Percentiles rank a stretch among this genome's conserved stretches.
These are phyloP conservation scores for Vaccinium myrtillus DNA, from an alignment of 148 eudicot species.

Conservation along the genomic window DNA sequence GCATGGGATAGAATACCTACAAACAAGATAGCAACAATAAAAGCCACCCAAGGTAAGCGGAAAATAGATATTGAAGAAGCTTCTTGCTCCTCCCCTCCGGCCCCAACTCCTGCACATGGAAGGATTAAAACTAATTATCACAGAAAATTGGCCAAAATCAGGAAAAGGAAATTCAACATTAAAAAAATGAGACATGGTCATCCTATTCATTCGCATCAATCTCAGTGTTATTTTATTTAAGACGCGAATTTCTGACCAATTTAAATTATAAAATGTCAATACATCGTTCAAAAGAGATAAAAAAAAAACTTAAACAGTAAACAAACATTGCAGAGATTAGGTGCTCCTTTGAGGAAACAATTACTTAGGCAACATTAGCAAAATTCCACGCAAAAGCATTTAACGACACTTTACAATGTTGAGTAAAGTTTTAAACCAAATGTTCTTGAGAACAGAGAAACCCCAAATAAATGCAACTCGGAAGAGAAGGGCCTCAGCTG, in stretches of 20 bases:
- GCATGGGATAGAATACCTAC: constrained; percentile 96
- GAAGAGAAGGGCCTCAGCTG: neutral
- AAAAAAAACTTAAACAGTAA: neutral
- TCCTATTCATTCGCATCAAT: neutral
- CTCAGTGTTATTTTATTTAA: neutral
- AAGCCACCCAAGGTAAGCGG: constrained; percentile 85
- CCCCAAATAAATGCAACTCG: too few species aligned
- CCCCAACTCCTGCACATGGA: constrained; percentile 83
- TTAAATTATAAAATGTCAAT: neutral
- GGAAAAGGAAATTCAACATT: neutral
- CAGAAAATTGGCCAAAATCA: neutral
- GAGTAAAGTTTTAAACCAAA: neutral
- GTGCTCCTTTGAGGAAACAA: neutral
- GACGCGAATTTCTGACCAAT: neutral
- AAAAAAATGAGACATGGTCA: neutral
- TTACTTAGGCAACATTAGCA: neutral
- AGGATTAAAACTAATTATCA: neutral
- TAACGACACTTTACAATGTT: neutral
- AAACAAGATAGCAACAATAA: constrained; percentile 84
- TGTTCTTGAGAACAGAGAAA: neutral
- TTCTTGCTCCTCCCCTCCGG: constrained; percentile 98
- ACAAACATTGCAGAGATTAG: neutral
- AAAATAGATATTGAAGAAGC: constrained; percentile 69
- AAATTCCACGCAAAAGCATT: neutral
- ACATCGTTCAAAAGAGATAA: neutral